A percentile compares a stretch with the other conserved stretches of the same genome.
Evolutionary conservation across 2,329 filamentous ascomycete genomes (phyloP).

Genomic region (Cytospora piceae): DNA sequence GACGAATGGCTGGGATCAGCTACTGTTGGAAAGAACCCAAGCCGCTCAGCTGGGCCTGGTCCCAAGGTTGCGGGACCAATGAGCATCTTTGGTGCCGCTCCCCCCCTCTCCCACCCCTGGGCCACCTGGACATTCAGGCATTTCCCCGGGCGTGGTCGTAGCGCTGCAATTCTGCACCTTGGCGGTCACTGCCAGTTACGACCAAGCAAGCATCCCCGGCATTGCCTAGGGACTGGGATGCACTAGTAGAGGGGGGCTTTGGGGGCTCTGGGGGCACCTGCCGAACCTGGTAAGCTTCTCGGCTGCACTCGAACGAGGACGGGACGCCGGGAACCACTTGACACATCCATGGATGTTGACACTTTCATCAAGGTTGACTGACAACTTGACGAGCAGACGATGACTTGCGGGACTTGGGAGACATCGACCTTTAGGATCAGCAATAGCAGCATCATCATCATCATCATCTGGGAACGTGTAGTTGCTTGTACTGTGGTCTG

Average conservation of each 20-base stretch:
- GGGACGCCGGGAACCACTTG: neutral
- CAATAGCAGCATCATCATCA: too few relatives aligned
- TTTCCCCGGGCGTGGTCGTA: slow-evolving; percentile 13
- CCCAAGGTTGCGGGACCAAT: slow-evolving; percentile 26
- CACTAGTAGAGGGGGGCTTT: too few relatives aligned
- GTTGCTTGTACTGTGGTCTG: too few relatives aligned
- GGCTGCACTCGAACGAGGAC: neutral
- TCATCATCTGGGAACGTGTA: too few relatives aligned
- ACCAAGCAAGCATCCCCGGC: neutral
- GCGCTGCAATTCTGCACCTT: neutral
- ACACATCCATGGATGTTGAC: neutral
- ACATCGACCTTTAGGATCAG: neutral
- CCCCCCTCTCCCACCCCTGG: neutral
- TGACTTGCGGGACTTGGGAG: too few relatives aligned
- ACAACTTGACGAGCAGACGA: too few relatives aligned
- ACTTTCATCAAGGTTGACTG: neutral
- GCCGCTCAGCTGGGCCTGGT: slow-evolving; percentile 22
- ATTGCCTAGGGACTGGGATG: neutral
- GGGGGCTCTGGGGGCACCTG: neutral
- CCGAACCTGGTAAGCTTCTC: slow-evolving; percentile 1
- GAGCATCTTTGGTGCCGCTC: neutral
- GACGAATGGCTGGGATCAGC: slow-evolving; percentile 20
- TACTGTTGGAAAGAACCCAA: slow-evolving; percentile 2
- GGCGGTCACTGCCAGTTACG: neutral
- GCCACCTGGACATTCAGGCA: neutral